A percentile compares a stretch with the other conserved stretches of the same genome.
Evolutionary conservation across 805 yeast species (phyloP).

Genomic region (Candida cerambycidarum): DNA sequence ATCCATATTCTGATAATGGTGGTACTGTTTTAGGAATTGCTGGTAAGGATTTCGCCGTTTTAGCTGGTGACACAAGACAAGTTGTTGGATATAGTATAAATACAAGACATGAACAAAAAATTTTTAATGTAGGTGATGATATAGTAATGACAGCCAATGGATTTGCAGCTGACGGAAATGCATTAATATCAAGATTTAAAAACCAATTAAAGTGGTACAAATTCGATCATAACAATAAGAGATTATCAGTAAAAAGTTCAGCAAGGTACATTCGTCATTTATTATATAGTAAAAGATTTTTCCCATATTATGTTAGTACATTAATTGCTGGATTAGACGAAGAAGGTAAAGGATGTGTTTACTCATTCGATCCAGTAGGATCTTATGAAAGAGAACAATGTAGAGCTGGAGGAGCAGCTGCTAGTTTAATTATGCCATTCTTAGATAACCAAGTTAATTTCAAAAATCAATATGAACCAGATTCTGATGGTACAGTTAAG

Average conservation of each 20-base stretch:
- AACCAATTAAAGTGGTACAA: slow-evolving; percentile 86
- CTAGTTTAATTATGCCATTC: slow-evolving; percentile 94
- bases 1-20: slow-evolving; percentile 93
- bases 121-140: slow-evolving; percentile 85
- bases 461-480: slow-evolving; percentile 89
- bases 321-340: slow-evolving; percentile 91
- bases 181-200: slow-evolving; percentile 73
- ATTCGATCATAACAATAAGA: slow-evolving; percentile 74
- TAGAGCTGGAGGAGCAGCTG: slow-evolving; percentile 98
- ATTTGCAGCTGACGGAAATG: slow-evolving; percentile 91
- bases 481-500: slow-evolving; percentile 63
- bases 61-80: slow-evolving; percentile 98
- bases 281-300: slow-evolving; percentile 88
- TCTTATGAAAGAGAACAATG: slow-evolving; percentile 97
- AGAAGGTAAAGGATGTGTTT: slow-evolving; percentile 90
- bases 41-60: slow-evolving; percentile 93
- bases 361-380: slow-evolving; percentile 97
- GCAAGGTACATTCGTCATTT: slow-evolving; percentile 91
- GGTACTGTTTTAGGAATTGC: slow-evolving; percentile 98
- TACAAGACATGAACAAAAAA: slow-evolving; percentile 88
- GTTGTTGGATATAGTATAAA: slow-evolving; percentile 92
- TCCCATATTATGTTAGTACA: slow-evolving; percentile 96
- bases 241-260: slow-evolving; percentile 65
- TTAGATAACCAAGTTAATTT: slow-evolving; percentile 96
- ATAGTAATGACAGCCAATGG: slow-evolving; percentile 91